Base-by-base conservation (phyloP, 306 rosid genomes). In the Lupinus albus region DNA sequence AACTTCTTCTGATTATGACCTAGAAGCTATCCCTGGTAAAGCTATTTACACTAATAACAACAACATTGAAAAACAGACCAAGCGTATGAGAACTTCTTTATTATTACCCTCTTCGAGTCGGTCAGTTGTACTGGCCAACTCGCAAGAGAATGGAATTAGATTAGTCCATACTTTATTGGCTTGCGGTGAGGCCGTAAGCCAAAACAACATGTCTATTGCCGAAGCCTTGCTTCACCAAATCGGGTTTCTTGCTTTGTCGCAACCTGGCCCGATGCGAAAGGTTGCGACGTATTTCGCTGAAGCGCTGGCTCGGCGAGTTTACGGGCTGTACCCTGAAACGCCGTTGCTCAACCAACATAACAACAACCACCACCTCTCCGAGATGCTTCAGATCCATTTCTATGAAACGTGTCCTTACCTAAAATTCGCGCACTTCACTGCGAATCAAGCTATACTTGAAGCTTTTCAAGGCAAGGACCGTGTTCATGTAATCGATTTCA, bases 371-470 rank as follows among this genome's bases (percentile, higher is more conserved):
- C 4, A 25, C 0, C 36, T 82, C 33, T 76, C 89, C 12, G 94
- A 93, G 30, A 25, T 25, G 38, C 87, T 93, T 0, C 97, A 90
- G 82, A 82, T 83, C 76, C 94, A 93, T 72, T 93, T 93, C 79
- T 93, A 93, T 79, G 99, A 93, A 64, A 80, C 90, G 42, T 85
- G 96, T 8, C 99, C 99, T 0, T 90, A 90, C 49, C 81, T 90
- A 21, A 93, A 93, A 61, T 93, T 93, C 76, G 99, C 99, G 0
- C 99, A 90, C 62, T 93, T 93, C 86, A 93, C 99, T 0, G 92
- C 99, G 0, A 93, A 93, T 30, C 99, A 90, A 18, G 99, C 99
- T 36, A 90, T 93, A 13, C 85, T 86, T 0, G 99, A 93, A 82
- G 96, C 95, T 0, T 87, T 93, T 14, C 89, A 86, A 8, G 97